phyloP scores from a whole-genome alignment of 1,139 yeast genomes.

The Petasospora fabianii region DNA sequence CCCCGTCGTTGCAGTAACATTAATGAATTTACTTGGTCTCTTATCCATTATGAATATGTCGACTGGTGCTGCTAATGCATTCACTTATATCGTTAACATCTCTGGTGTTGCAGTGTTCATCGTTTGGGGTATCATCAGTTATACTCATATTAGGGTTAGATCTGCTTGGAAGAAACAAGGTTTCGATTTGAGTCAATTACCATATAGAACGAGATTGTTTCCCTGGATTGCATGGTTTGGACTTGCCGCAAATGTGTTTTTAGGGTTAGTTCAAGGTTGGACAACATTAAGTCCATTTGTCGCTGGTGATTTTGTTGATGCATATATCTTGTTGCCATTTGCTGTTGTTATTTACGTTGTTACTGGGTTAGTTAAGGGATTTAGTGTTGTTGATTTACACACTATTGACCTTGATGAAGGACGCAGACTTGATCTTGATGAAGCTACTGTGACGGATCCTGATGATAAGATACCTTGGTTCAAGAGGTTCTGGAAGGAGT shows the following conservation, averaged over 20 bases:
- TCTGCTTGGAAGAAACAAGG: conserved; percentile 65
- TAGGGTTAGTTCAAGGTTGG: conserved; percentile 29
- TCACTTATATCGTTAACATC: conserved; percentile 76
- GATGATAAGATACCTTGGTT: conserved; percentile 9
- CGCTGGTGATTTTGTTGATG: conserved; percentile 28
- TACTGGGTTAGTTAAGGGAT: conserved; percentile 23
- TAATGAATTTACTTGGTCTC: conserved; percentile 45
- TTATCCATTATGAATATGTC: conserved; percentile 57
- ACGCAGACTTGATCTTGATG: conserved; percentile 19
- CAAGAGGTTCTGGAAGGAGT: conserved; percentile 11
- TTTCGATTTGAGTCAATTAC: conserved; percentile 21
- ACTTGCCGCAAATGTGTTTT: conserved; percentile 22
- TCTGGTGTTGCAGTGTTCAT: conserved; percentile 86
- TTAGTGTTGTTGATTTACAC: conserved; percentile 19
- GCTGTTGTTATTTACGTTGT: conserved; percentile 21
- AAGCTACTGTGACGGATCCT: neutral
- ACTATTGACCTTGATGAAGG: conserved; percentile 26
- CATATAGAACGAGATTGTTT: conserved; percentile 21
- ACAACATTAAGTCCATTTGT: conserved; percentile 28
- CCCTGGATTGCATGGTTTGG: conserved; percentile 27
- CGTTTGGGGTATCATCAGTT: conserved; percentile 79
- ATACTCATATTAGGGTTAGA: conserved; percentile 77
- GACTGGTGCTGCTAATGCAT: conserved; percentile 60
- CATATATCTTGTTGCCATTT: conserved; percentile 27
- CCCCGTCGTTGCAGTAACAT: conserved; percentile 45